Evolutionary conservation across 768 basidiomycete genomes (phyloP), one percentile per base, ranked within the genome.

Genomic region (Boletus rubescentipes): DNA sequence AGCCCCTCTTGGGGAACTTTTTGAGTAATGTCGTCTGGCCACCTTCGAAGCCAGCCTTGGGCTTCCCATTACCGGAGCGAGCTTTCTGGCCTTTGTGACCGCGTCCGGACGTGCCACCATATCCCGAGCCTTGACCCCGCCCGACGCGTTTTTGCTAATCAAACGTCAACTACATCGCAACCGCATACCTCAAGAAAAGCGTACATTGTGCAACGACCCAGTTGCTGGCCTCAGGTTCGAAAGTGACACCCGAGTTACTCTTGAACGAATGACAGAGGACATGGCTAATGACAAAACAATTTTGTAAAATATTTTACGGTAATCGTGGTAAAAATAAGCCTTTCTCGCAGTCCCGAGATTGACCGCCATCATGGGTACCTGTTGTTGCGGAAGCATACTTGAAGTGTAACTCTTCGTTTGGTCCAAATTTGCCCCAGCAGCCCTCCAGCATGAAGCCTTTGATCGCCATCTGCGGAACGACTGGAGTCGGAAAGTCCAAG

Each of bases 81-180:
- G 97, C 87, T 55, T 94, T 95, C 72, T 96, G 93, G 61, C 97
- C 97, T 63, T 99, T 99, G 71, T 91, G 82, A 73, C 97, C 97
- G 51, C 93, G 82, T 60, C 93, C 93, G 10, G 95, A 88, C 1
- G 96, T 98, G 57, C 93, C 87, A 59, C 97, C 97, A 54, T 89
- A 83, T 26, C 89, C 89, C 3, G 93, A 93, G 30, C 91, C 91
- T 74, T 92, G 89, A 66, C 96, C 96, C 66, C 96, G 80, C 65
- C 97, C 96, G 26, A 94, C 81, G 67, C 96, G 91, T 85, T 93
- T 93, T 87, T 88, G 86, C 93, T 95, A 61, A 50, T 54, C 43
- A 41, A 50, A 63, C 34, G 57, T 58, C 36, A 53, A 21, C 35
- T 56, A 47, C 9, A 26, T 34, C 44, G 38, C 9, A 18, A n/a